Evolutionary conservation across 2,329 filamentous ascomycete species (phyloP), one percentile per base, ranked within the genome.

Genomic region (Beauveria caledonica): DNA sequence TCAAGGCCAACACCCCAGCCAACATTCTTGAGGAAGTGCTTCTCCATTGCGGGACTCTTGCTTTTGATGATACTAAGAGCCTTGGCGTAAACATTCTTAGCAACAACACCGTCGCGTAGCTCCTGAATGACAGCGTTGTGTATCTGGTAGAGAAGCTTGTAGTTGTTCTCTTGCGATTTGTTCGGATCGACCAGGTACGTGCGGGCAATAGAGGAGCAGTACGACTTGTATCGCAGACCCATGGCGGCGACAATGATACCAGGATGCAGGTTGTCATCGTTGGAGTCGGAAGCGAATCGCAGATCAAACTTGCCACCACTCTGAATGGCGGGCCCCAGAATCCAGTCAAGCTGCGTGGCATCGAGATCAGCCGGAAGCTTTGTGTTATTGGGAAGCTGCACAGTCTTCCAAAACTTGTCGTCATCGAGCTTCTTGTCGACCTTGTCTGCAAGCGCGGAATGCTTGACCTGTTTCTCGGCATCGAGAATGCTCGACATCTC

Each of bases 141-240:
- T 13, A 97, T 85, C 56, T 85, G 84, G 58, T 90, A 79, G 5
- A 99, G 81, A 17, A 97, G 84, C 69, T 93, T 95, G 80, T 99
- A 99, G 70, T 92, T 94, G 71, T 83, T 88, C 75, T 97, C 94
- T 71, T 99, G 94, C 0, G 89, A 86, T 74, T 97, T 97, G 76
- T 94, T 97, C 17, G 95, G 95, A 68, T 97, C 95, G 51, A 99
- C 93, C 63, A 99, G 82, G 73, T 96, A 99, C 8, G 95, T 97
- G 65, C 94, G 87, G 13, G 89, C 92, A 66, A 99, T 91, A 62
- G 92, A 85, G 2, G 92, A 96, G 71, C 90, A 92, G 74, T 99
- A 99, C 1, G 92, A 95, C 76, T 94, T 94, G 77, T 99, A 99
- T 65, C 94, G 86, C 63, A 99, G 82, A 58, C 94, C 94, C 74